These are phyloP conservation scores for Fusarium sp. DNA, from an alignment of 2,329 filamentous ascomycete species.

Conservation along the genomic window DNA sequence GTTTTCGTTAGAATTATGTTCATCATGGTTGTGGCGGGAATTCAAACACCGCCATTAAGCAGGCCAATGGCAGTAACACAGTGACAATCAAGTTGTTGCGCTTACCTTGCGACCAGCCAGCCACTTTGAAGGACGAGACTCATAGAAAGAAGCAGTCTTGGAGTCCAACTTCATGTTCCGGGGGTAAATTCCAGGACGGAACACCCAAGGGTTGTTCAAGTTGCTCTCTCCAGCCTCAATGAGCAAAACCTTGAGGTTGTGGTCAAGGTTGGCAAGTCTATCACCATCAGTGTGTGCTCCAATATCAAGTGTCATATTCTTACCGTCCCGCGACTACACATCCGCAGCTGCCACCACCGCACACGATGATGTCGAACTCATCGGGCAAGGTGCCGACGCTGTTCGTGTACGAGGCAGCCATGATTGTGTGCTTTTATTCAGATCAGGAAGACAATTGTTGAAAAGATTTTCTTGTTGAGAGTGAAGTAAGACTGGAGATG, in stretches of 20 bases:
- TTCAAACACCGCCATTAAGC: not conserved
- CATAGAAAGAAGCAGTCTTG: slow-evolving; percentile 85
- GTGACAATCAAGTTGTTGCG: not conserved
- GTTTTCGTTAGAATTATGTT: not conserved
- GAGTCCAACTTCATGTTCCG: slow-evolving; percentile 83
- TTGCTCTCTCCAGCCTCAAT: slow-evolving; percentile 81
- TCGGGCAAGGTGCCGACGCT: slow-evolving; percentile 65
- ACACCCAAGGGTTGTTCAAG: slow-evolving; percentile 83
- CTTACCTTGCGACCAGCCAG: slow-evolving; percentile 69
- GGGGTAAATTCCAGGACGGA: slow-evolving; percentile 81
- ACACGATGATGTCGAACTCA: slow-evolving; percentile 85
- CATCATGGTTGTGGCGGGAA: not conserved
- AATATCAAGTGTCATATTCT: not conserved
- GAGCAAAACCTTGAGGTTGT: slow-evolving; percentile 76
- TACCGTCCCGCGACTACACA: slow-evolving; percentile 64
- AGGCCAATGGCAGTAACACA: not conserved
- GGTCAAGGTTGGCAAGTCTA: slow-evolving; percentile 80
- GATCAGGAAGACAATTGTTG: not conserved
- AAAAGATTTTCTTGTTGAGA: not conserved
- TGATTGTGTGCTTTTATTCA: slow-evolving; percentile 23
- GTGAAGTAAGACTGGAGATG: not conserved
- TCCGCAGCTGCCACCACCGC: slow-evolving; percentile 77
- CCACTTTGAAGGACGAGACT: slow-evolving; percentile 79
- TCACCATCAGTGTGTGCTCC: not conserved
- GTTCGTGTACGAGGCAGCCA: slow-evolving; percentile 37